A percentile compares a stretch with the other conserved stretches of the same genome.
Conservation (phyloP, 2,329 filamentous ascomycete species). For the Dendryphion nanum region DNA sequence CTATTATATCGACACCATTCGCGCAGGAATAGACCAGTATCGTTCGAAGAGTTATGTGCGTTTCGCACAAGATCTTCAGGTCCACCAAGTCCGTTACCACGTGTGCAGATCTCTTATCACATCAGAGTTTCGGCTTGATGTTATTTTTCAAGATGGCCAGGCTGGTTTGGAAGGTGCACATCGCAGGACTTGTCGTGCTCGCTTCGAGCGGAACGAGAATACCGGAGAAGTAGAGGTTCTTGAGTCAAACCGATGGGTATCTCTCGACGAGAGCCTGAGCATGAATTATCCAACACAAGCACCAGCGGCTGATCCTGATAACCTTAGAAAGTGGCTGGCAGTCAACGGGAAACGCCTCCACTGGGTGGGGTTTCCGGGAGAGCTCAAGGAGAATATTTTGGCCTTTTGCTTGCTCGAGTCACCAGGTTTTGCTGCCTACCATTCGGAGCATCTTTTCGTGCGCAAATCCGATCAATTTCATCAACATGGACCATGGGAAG, state of each 20-base stretch:
- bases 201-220: not conserved
- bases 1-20: constrained; percentile 1
- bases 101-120: not conserved
- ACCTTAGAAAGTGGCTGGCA: constrained; percentile 19
- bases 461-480: not conserved
- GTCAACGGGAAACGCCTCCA: constrained; percentile 24
- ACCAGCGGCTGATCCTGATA: not conserved
- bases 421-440: not conserved
- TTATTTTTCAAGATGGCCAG: no score
- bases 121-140: not conserved
- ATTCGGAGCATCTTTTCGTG: no score
- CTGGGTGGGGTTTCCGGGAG: constrained; percentile 22
- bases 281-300: constrained; percentile 4
- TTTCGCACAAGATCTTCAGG: constrained; percentile 3
- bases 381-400: constrained; percentile 26
- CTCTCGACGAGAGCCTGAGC: constrained; percentile 8
- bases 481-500: constrained; percentile 10
- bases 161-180: not conserved
- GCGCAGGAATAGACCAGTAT: constrained; percentile 2
- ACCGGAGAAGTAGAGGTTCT: constrained; percentile 1
- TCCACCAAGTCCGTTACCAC: no score
- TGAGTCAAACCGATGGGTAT: constrained; percentile 2
- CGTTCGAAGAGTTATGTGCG: constrained; percentile 4
- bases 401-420: constrained; percentile 15
- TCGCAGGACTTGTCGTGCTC: not conserved